These are phyloP conservation scores for Phaeosphaeriaceae sp. DNA, from an alignment of 2,329 filamentous ascomycete species.

Conservation along the genomic window DNA sequence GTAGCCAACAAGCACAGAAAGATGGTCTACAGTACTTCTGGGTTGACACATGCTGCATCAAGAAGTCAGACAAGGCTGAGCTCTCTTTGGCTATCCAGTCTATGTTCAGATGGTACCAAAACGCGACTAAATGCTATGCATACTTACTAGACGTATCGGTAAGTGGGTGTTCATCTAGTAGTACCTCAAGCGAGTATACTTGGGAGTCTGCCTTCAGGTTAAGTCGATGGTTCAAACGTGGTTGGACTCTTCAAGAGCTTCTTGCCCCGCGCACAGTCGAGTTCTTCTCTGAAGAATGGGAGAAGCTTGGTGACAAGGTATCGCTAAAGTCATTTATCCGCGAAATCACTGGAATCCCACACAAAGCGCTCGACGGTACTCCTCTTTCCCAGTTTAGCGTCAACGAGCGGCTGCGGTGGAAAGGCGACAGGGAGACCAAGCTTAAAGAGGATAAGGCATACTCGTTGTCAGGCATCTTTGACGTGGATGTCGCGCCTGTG, in stretches of 20 bases:
- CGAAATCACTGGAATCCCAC: too few species aligned
- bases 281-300: conserved; percentile 1
- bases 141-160: neutral
- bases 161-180: neutral
- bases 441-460: too few species aligned
- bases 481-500: too few species aligned
- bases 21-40: conserved; percentile 12
- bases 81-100: neutral
- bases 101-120: conserved; percentile 1
- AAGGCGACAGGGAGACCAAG: too few species aligned
- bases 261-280: neutral
- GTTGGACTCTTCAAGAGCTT: conserved; percentile 1
- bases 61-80: conserved; percentile 2
- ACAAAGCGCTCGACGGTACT: too few species aligned
- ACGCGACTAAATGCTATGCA: neutral
- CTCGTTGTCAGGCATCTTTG: too few species aligned
- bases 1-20: conserved; percentile 4
- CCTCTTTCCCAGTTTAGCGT: too few species aligned
- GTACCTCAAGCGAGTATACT: neutral
- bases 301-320: too few species aligned
- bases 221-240: neutral
- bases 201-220: neutral
- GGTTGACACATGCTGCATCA: conserved; percentile 14
- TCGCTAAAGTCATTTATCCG: too few species aligned
- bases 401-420: too few species aligned